Evolutionary conservation across 176 grass and related monocot species (phyloP), one percentile per base, ranked within the genome.

Genomic region (Elaeis guineensis): DNA sequence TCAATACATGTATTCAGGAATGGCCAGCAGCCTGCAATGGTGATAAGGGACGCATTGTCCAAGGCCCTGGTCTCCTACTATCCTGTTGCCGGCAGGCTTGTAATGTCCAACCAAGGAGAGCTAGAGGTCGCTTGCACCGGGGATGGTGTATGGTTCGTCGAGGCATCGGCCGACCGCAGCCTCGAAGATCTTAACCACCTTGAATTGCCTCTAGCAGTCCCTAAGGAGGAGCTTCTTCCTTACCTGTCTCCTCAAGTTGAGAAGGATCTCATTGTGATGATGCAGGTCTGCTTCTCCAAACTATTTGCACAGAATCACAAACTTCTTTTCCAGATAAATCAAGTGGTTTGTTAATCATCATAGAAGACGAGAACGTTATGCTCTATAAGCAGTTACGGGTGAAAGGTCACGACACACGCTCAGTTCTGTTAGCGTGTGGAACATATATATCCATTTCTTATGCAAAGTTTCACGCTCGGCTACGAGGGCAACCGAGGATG

Each of bases 111-210:
- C 32, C 32, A 35, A 35, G 69, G 82, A 24, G 78, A 76, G 65
- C 64, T 82, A 4, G 59, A 67, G 52, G 51, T 85, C 16, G 86
- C 85, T 19, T 89, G 86, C 81, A 89, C 81, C 16, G 73, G 73
- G 0, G 65, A 89, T 29, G 86, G 86, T 0, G 77, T 89, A 5
- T 72, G 74, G 73, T 89, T 89, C 2, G 86, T 89, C 5, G 73
- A 70, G 69, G 81, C 81, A 19, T 60, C 70, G 1, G 85, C 70
- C 6, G 73, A 89, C 28, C 75, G 69, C 48, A 58, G 77, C 17
- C 65, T 89, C 5, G 77, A 76, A 39, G 72, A 83, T 18, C 62
- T 85, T n/a, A 64, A 74, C 16, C 30, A 54, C 51, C 8, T 74
- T 21, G 71, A 74, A 29, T 19, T 30, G 5, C 71, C 71, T 25